phyloP scores from a whole-genome alignment of 2,329 filamentous ascomycete genomes.

The Colletotrichum sp. region DNA sequence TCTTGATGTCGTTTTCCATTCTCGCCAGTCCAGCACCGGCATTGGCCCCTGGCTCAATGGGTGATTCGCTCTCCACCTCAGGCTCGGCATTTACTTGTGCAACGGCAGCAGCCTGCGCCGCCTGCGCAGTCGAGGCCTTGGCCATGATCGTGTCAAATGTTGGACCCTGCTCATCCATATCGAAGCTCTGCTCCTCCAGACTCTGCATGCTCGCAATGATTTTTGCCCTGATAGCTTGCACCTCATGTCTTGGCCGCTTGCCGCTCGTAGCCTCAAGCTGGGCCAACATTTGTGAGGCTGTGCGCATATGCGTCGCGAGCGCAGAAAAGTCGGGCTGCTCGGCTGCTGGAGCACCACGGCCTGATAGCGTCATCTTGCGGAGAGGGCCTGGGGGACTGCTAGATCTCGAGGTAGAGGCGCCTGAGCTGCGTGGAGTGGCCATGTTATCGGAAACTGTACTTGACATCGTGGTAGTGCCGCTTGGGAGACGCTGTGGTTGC shows the following conservation, averaged over 20 bases:
- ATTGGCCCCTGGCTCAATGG: constrained; percentile 61
- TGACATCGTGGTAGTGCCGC: constrained; percentile 65
- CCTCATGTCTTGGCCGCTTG: constrained; percentile 80
- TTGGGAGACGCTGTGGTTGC: constrained; percentile 62
- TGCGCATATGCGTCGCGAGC: constrained; percentile 85
- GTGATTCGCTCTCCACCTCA: constrained; percentile 61
- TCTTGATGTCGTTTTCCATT: constrained; percentile 91
- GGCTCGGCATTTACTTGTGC: constrained; percentile 43
- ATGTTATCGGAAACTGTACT: constrained; percentile 62
- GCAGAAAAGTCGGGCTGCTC: constrained; percentile 85
- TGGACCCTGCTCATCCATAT: constrained; percentile 71
- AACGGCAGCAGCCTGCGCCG: constrained; percentile 52
- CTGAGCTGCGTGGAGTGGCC: constrained; percentile 72
- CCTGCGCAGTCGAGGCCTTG: constrained; percentile 63
- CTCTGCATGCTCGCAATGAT: constrained; percentile 93
- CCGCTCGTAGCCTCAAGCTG: constrained; percentile 82
- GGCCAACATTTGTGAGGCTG: constrained; percentile 85
- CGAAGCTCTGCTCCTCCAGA: constrained; percentile 84
- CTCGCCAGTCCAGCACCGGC: constrained; percentile 77
- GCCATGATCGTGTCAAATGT: constrained; percentile 86
- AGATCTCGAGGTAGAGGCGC: constrained; percentile 70
- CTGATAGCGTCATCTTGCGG: constrained; percentile 66
- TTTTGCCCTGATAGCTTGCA: constrained; percentile 82
- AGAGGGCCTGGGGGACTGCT: constrained; percentile 67
- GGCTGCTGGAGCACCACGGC: constrained; percentile 56